Conservation (phyloP, 768 basidiomycete species). For the Sutorius australiensis region DNA sequence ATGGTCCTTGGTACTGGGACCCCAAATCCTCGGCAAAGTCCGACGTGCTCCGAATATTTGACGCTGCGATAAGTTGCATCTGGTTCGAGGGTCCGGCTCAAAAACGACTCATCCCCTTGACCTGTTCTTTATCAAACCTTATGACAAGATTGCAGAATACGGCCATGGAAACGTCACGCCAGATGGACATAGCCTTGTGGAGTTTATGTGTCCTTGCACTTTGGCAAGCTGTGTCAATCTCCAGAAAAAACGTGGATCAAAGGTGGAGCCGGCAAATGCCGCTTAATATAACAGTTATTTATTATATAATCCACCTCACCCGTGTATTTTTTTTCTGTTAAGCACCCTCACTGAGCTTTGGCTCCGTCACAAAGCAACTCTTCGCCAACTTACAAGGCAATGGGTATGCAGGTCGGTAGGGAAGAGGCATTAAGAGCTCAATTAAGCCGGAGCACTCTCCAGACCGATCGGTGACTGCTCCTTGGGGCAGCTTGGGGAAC, state of each 20-base stretch:
- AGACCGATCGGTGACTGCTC: conserved; percentile 37
- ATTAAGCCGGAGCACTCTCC: conserved; percentile 78
- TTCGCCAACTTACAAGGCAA: conserved; percentile 38
- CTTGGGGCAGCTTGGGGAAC: conserved; percentile 43
- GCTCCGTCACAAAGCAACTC: conserved; percentile 50
- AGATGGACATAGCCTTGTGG: too few relatives aligned
- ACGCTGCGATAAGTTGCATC: too few relatives aligned
- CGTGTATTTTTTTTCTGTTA: neutral
- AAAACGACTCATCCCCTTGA: too few relatives aligned
- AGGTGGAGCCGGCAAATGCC: neutral
- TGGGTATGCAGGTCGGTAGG: conserved; percentile 52
- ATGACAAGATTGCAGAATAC: too few relatives aligned
- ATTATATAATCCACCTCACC: neutral
- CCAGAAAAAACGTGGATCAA: too few relatives aligned
- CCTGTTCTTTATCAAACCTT: too few relatives aligned
- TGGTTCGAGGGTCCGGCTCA: too few relatives aligned
- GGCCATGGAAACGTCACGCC: too few relatives aligned
- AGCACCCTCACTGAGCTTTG: conserved; percentile 30
- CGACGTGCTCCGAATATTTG: too few relatives aligned
- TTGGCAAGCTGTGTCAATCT: too few relatives aligned
- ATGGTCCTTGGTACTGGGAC: neutral
- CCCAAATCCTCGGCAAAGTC: neutral
- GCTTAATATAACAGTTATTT: neutral
- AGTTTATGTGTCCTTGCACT: too few relatives aligned
- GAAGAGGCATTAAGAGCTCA: conserved; percentile 49